Evolutionary conservation across 805 yeast genomes (phyloP).

Genomic region (Candida taoyuanica): DNA sequence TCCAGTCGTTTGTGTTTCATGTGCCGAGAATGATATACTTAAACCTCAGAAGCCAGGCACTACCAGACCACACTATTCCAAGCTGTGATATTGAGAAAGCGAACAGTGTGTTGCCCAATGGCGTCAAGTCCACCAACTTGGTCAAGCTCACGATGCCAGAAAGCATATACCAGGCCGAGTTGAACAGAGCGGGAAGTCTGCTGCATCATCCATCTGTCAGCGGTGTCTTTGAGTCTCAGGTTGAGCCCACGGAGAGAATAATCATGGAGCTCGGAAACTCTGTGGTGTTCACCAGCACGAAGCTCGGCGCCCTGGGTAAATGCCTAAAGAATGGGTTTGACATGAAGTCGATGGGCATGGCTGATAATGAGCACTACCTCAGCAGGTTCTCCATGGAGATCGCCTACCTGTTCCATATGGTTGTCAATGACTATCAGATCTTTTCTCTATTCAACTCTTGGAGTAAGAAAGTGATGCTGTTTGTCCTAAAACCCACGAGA

Average conservation of each 20-base stretch:
- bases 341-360: slow-evolving; percentile 44
- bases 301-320: slow-evolving; percentile 79
- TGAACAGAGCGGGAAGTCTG: slow-evolving; percentile 52
- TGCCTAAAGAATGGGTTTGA: slow-evolving; percentile 86
- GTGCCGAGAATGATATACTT: slow-evolving; percentile 72
- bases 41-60: slow-evolving; percentile 22
- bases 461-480: slow-evolving; percentile 45
- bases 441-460: slow-evolving; percentile 64
- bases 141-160: slow-evolving; percentile 72
- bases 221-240: slow-evolving; percentile 74
- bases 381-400: slow-evolving; percentile 50
- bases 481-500: slow-evolving; percentile 63
- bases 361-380: slow-evolving; percentile 50
- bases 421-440: slow-evolving; percentile 71
- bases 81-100: slow-evolving; percentile 56
- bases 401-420: slow-evolving; percentile 63
- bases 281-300: slow-evolving; percentile 62
- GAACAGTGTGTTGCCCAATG: slow-evolving; percentile 65
- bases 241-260: slow-evolving; percentile 65
- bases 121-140: slow-evolving; percentile 43
- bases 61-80: slow-evolving; percentile 40
- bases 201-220: slow-evolving; percentile 56
- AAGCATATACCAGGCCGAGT: slow-evolving; percentile 48
- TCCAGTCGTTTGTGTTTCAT: slow-evolving; percentile 68
- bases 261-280: slow-evolving; percentile 73